Conservation (phyloP, 2,329 filamentous ascomycete species). For the Nigrospora sphaerica region DNA sequence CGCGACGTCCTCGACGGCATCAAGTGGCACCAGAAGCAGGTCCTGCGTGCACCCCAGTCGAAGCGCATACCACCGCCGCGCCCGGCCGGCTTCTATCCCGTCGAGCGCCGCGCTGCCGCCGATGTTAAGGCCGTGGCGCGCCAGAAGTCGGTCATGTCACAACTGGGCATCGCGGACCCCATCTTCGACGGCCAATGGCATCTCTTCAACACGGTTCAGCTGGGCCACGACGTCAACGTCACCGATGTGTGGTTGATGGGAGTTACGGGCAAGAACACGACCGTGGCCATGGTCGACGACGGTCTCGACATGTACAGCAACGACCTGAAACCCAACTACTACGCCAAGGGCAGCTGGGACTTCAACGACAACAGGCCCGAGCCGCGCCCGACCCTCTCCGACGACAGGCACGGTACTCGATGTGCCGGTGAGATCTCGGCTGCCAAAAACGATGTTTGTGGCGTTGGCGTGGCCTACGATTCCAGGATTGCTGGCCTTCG, state of each 20-base stretch:
- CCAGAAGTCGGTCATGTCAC: constrained; percentile 53
- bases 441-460: constrained; percentile 86
- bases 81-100: constrained; percentile 16
- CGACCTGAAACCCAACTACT: constrained; percentile 91
- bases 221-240: constrained; percentile 93
- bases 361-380: constrained; percentile 82
- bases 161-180: constrained; percentile 75
- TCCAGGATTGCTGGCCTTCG: constrained; percentile 85
- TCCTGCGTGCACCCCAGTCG: constrained; percentile 41
- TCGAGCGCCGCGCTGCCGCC: constrained; percentile 16
- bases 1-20: constrained; percentile 64
- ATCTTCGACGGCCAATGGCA: constrained; percentile 97
- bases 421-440: constrained; percentile 93
- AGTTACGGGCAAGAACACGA: constrained; percentile 81
- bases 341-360: constrained; percentile 85
- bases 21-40: constrained; percentile 71
- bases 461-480: constrained; percentile 92
- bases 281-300: constrained; percentile 92
- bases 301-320: constrained; percentile 93
- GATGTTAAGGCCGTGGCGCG: constrained; percentile 42
- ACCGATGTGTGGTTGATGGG: constrained; percentile 87
- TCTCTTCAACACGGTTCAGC: constrained; percentile 72
- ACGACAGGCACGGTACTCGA: constrained; percentile 86
- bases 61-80: constrained; percentile 41
- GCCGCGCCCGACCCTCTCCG: constrained; percentile 72